These are phyloP conservation scores for Aspergillus costaricaensis DNA, from an alignment of 2,329 filamentous ascomycete genomes.

Conservation along the genomic window DNA sequence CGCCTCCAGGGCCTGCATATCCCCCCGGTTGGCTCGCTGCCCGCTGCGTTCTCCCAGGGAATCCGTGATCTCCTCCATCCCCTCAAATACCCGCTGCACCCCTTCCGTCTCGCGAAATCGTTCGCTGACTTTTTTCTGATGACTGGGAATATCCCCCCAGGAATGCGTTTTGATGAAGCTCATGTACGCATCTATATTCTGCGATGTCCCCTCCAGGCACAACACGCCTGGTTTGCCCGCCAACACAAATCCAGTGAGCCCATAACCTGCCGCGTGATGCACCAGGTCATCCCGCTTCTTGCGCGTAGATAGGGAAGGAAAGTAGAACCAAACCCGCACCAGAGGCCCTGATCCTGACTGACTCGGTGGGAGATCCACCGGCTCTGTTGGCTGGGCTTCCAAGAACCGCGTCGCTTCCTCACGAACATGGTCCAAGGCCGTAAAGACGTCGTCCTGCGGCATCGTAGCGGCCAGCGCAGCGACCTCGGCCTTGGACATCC, in stretches of 20 bases:
- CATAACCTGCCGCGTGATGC: constrained; percentile 54
- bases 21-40: constrained; percentile 35
- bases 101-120: constrained; percentile 47
- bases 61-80: constrained; percentile 39
- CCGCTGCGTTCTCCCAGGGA: constrained; percentile 35
- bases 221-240: constrained; percentile 60
- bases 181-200: constrained; percentile 60
- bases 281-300: constrained; percentile 61
- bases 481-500: constrained; percentile 55
- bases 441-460: constrained; percentile 49
- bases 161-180: constrained; percentile 64
- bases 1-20: constrained; percentile 38
- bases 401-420: constrained; percentile 27
- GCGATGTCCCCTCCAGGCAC: constrained; percentile 42
- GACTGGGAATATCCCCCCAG: constrained; percentile 63
- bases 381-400: neutral
- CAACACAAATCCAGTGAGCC: constrained; percentile 60
- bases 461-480: constrained; percentile 43
- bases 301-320: constrained; percentile 62
- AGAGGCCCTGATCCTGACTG: constrained; percentile 27
- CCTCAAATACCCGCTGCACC: constrained; percentile 29
- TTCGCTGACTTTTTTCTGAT: constrained; percentile 66
- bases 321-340: constrained; percentile 64
- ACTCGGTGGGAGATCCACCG: neutral
- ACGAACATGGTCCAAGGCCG: constrained; percentile 49